Conservation (phyloP, 1,284 basidiomycete genomes). For the Papiliotrema fonsecae region DNA sequence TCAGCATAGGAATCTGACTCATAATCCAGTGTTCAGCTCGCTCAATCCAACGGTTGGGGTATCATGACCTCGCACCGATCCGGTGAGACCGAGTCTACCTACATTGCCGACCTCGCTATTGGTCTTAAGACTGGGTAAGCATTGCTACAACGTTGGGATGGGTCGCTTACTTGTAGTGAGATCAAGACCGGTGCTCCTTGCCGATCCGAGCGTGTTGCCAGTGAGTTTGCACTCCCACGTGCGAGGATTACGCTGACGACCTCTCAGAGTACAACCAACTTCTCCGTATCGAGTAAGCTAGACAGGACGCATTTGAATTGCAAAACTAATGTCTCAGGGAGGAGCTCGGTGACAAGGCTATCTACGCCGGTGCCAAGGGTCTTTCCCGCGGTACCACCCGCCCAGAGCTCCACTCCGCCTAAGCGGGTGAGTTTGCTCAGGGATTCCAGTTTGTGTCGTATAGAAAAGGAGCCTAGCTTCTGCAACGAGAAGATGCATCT, state of each 20-base stretch:
- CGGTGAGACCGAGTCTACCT: conserved; percentile 92
- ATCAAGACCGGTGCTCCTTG: conserved; percentile 99
- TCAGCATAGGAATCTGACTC: neutral
- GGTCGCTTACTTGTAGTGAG: conserved; percentile 57
- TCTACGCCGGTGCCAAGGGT: conserved; percentile 73
- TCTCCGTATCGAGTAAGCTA: conserved; percentile 78
- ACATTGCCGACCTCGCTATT: conserved; percentile 95
- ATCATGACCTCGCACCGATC: conserved; percentile 99
- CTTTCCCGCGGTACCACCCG: conserved; percentile 67
- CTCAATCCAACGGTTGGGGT: conserved; percentile 96
- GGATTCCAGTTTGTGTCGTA: neutral
- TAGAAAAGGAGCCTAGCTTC: neutral
- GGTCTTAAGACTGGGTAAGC: conserved; percentile 63
- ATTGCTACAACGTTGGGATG: neutral
- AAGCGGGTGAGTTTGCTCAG: conserved; percentile 1
- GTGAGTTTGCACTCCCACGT: conserved; percentile 41
- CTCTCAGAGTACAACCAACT: conserved; percentile 63
- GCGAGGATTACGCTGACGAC: conserved; percentile 11
- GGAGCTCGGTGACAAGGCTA: conserved; percentile 61
- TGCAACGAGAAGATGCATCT: neutral
- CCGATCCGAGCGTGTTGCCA: conserved; percentile 87
- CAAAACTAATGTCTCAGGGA: conserved; percentile 54
- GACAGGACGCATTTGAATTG: neutral
- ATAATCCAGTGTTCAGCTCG: conserved; percentile 73
- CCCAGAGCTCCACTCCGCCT: conserved; percentile 58